Percentiles rank a stretch among this genome's conserved stretches.
These are phyloP conservation scores for Linum usitatissimum DNA, from an alignment of 345 rosid genomes.

Conservation along the genomic window DNA sequence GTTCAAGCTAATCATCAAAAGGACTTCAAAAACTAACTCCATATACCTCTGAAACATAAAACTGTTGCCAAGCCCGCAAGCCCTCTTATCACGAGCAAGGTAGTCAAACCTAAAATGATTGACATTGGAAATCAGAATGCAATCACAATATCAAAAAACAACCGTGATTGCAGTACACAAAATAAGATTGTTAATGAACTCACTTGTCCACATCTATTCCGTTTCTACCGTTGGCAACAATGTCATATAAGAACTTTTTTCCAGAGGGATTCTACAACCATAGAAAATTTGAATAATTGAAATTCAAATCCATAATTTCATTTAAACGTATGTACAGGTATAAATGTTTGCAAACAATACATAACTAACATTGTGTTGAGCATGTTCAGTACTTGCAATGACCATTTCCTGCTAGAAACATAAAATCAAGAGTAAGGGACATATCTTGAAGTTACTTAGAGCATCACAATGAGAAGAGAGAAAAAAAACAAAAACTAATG, in stretches of 20 bases:
- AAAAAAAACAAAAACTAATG: background rate
- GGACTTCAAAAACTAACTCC: too few relatives aligned
- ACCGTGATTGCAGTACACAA: background rate
- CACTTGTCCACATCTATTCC: slow-evolving; percentile 28
- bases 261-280: slow-evolving; percentile 3
- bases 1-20: background rate
- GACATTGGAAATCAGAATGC: background rate
- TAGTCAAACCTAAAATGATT: slow-evolving; percentile 19
- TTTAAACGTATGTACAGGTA: background rate
- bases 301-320: background rate
- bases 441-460: background rate
- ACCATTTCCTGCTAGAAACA: slow-evolving; percentile 19
- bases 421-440: background rate
- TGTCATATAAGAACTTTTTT: slow-evolving; percentile 20
- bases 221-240: slow-evolving; percentile 27
- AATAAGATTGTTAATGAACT: slow-evolving; percentile 1
- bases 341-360: background rate
- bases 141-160: background rate
- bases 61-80: slow-evolving; percentile 22
- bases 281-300: background rate
- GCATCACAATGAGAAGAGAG: background rate
- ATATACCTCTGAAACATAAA: slow-evolving; percentile 18
- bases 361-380: slow-evolving; percentile 12
- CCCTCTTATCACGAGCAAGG: slow-evolving; percentile 20
- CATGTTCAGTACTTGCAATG: slow-evolving; percentile 17